These are phyloP conservation scores for Styphnolobium japonicum DNA, from an alignment of 306 rosid genomes.

Conservation along the genomic window DNA sequence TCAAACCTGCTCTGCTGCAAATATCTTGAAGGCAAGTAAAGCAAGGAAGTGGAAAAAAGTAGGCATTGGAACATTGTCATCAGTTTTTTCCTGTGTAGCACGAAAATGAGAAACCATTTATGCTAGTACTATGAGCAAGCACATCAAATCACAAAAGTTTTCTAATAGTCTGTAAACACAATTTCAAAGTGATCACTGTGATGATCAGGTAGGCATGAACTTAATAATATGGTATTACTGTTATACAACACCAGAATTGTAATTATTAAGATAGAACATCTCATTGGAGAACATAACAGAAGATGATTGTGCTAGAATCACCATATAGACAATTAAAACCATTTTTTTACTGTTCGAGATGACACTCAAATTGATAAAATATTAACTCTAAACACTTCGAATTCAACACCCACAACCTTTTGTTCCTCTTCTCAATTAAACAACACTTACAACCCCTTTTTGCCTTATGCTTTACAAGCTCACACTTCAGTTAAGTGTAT, in stretches of 20 bases:
- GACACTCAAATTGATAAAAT: conserved; percentile 10
- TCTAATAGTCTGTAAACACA: not conserved
- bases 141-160: not conserved
- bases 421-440: not conserved
- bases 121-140: not conserved
- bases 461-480: not conserved
- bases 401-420: not conserved
- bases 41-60: conserved; percentile 93
- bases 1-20: conserved; percentile 82
- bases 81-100: conserved; percentile 56
- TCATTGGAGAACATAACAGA: not conserved
- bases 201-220: not conserved
- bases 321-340: not conserved
- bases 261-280: not conserved
- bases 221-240: not conserved
- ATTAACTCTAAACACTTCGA: not conserved
- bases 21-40: conserved; percentile 95
- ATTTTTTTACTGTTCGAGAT: not conserved
- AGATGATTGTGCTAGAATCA: conserved; percentile 20
- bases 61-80: conserved; percentile 74
- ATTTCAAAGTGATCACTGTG: conserved; percentile 3
- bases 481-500: not conserved
- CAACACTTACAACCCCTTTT: not conserved
- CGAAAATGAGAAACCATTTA: conserved; percentile 24
- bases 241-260: not conserved